Percentiles rank a stretch among this genome's conserved stretches.
Evolutionary conservation across 2,329 filamentous ascomycete genomes (phyloP).

Genomic region (Xylaria hypoxylon): DNA sequence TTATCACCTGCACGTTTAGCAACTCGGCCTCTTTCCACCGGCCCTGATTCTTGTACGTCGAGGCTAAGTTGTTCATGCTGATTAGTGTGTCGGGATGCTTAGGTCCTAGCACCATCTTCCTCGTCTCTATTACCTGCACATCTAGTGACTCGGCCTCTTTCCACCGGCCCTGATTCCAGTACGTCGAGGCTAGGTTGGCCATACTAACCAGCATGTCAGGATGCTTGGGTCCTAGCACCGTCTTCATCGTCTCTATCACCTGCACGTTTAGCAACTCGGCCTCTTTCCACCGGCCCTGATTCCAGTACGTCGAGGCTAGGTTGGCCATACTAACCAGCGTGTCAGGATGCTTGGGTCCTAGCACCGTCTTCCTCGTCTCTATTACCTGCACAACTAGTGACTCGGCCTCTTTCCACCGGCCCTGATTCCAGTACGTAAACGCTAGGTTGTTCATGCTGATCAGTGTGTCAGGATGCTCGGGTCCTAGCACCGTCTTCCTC

Average conservation of each 20-base stretch:
- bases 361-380: neutral
- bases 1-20: constrained; percentile 2
- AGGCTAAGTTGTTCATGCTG: constrained; percentile 17
- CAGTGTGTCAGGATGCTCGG: neutral
- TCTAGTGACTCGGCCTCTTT: constrained; percentile 7
- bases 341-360: neutral
- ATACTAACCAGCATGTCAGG: neutral
- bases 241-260: neutral
- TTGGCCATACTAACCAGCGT: neutral
- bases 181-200: neutral
- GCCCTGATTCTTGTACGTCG: neutral
- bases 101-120: constrained; percentile 8
- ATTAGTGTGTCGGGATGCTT: constrained; percentile 8
- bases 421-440: constrained; percentile 1
- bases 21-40: constrained; percentile 12
- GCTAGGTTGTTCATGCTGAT: neutral
- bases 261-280: neutral
- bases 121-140: neutral
- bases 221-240: constrained; percentile 5
- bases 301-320: constrained; percentile 2
- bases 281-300: neutral
- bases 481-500: neutral
- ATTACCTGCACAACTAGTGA: neutral
- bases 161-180: constrained; percentile 4
- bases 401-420: constrained; percentile 10